Base-by-base conservation (phyloP, 2,329 filamentous ascomycete species). In the Colletotrichum karsti region DNA sequence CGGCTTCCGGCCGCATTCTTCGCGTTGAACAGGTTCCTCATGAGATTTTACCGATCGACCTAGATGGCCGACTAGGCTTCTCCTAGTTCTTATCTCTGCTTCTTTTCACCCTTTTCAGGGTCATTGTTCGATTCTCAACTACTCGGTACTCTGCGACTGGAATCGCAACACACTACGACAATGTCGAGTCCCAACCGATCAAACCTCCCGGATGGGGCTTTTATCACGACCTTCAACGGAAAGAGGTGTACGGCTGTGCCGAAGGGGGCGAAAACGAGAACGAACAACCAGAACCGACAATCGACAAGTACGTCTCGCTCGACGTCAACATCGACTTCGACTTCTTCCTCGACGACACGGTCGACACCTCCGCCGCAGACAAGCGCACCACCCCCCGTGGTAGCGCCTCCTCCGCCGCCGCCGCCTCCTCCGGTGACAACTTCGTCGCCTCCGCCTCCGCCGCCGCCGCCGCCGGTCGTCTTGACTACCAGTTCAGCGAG, bases 171-270 rank as follows among this genome's bases (percentile, higher is more conserved):
- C 62, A 72, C 71, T 71, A 68, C 50, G 70, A 67, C 65, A 65
- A 87, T 87, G 84, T 81, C 80, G 64, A 79, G 74, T 68, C 73
- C 79, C 62, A 79, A 64, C 26, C 59, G 64, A 33, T 64, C 53
- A 63, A 53, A 76, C 74, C 80, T 85, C 75, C 81, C 80, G 70
- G 75, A 77, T 73, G 82, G 84, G 74, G 82, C 82, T 67, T 83
- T 84, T 68, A 81, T 85, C 65, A 88, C 85, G 61, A 83, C 77
- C 54, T 79, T 87, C 61, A 76, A 81, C 64, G 85, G 84, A 57
- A 84, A 81, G 75, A 81, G 82, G 76, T 88, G 87, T 79, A 88
- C 87, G 73, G 85, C 83, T 68, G 79, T 88, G 70, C 85, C 85
- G 53, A 84, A 75, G 72, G 44, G 48, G 28, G 51, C 61, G 35